Evolutionary conservation across 1,284 basidiomycete genomes (phyloP), one percentile per base, ranked within the genome.

Genomic region (Sporisorium graminicola): DNA sequence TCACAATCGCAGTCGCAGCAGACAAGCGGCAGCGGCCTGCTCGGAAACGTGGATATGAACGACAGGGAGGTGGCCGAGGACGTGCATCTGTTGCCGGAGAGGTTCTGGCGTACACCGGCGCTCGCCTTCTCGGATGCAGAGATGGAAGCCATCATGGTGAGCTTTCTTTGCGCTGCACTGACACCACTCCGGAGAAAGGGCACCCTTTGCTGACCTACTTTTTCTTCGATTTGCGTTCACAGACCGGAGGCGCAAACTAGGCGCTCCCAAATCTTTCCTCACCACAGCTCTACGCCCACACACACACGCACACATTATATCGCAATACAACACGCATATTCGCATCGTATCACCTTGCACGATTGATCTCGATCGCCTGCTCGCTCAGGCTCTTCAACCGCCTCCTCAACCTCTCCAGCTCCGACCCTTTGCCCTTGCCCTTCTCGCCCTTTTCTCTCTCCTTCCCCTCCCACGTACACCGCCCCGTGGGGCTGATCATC

Each of bases 91-190:
- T 52, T 85, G 26, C 83, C 84, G 1, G 62, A 73, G 24, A 58
- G 82, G 37, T 85, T 84, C 63, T 85, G 84, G 84, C 65, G 69
- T 43, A 85, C 84, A 9, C 67, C 74, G 2, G 67, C 80, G 14
- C 49, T 85, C 20, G 50, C 51, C 2, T 71, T 73, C 37, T 66
- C 62, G 14, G 79, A 80, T 29, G 77, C 60, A 6, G 84, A 85
- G 61, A 81, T 85, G 66, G 84, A 85, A 37, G 81, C 80, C 5
- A 65, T 85, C 46, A 83, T 79, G 75, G 83, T 84, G 73, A 76
- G 78, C 74, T 14, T n/a, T n/a, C n/a, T n/a, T n/a, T n/a, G n/a
- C n/a, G n/a, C n/a, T n/a, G n/a, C n/a, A n/a, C n/a, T n/a, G n/a
- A n/a, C n/a, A n/a, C n/a, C n/a, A n/a, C n/a, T n/a, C n/a, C n/a